Percentiles rank a stretch among this genome's conserved stretches.
Conservation (phyloP, 768 basidiomycete species). For the Baorangia bicolor region DNA sequence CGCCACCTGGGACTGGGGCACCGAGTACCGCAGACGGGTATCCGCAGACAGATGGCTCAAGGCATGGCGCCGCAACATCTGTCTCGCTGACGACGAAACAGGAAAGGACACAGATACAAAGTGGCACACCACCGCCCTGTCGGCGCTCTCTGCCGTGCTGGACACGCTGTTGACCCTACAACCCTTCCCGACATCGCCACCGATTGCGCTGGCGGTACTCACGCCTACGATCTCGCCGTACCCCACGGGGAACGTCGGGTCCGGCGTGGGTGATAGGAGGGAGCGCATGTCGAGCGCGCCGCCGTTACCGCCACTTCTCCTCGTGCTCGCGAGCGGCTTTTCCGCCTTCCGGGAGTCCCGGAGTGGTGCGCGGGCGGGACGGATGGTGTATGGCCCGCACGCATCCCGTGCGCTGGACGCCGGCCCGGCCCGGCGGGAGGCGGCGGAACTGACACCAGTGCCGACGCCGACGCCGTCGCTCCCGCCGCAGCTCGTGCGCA, state of each 20-base stretch:
- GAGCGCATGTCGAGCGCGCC: conserved; percentile 32
- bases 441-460: neutral
- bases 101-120: neutral
- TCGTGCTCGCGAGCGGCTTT: conserved; percentile 22
- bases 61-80: conserved; percentile 23
- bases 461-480: conserved; percentile 27
- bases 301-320: conserved; percentile 32
- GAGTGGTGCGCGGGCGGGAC: conserved; percentile 17
- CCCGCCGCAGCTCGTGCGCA: conserved; percentile 35
- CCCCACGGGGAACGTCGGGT: conserved; percentile 6
- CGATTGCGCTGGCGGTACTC: conserved; percentile 20
- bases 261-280: conserved; percentile 2
- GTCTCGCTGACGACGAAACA: neutral
- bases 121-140: conserved; percentile 3
- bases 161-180: conserved; percentile 34
- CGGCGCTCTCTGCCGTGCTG: conserved; percentile 33
- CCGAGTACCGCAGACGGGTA: conserved; percentile 24
- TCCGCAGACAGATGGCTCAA: conserved; percentile 23
- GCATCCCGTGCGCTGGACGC: neutral
- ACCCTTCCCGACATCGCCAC: conserved; percentile 29
- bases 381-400: conserved; percentile 22
- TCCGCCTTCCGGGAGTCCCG: conserved; percentile 22
- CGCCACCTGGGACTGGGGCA: conserved; percentile 23
- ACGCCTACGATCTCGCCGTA: conserved; percentile 7
- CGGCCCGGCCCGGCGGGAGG: neutral